These are phyloP conservation scores for Spergularia azorica DNA, from an alignment of 179 eudicot species.

Conservation along the genomic window DNA sequence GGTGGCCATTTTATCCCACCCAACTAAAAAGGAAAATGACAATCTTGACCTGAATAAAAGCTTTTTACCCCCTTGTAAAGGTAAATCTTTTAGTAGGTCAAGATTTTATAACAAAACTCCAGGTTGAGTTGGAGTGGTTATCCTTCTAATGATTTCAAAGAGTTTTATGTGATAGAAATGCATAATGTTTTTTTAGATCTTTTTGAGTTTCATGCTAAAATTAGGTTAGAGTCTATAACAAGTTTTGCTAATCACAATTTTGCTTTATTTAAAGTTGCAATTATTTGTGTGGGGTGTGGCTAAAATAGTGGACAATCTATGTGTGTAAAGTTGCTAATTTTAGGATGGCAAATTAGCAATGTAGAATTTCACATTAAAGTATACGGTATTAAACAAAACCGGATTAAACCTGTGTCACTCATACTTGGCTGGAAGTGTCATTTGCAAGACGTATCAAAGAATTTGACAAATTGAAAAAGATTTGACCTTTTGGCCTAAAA, in stretches of 20 bases:
- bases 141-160: background rate
- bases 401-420: too few relatives aligned
- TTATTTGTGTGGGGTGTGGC: background rate
- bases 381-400: too few relatives aligned
- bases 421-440: too few relatives aligned
- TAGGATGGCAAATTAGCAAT: slow-evolving; percentile 1
- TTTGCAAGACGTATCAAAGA: too few relatives aligned
- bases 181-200: background rate
- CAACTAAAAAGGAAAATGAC: background rate
- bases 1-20: slow-evolving; percentile 13
- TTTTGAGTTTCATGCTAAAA: slow-evolving; percentile 2
- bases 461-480: too few relatives aligned
- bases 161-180: background rate
- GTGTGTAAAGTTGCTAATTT: slow-evolving; percentile 4
- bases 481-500: too few relatives aligned
- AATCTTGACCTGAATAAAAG: slow-evolving; percentile 20
- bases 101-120: background rate
- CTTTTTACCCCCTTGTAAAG: background rate
- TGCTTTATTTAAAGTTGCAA: background rate
- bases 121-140: background rate
- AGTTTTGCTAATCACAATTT: background rate
- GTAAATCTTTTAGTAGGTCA: slow-evolving; percentile 16
- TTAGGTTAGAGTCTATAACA: slow-evolving; percentile 12
- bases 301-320: slow-evolving; percentile 7
- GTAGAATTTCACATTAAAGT: background rate